Evolutionary conservation across 768 basidiomycete species (phyloP).

Genomic region (Lactarius hatsudake): DNA sequence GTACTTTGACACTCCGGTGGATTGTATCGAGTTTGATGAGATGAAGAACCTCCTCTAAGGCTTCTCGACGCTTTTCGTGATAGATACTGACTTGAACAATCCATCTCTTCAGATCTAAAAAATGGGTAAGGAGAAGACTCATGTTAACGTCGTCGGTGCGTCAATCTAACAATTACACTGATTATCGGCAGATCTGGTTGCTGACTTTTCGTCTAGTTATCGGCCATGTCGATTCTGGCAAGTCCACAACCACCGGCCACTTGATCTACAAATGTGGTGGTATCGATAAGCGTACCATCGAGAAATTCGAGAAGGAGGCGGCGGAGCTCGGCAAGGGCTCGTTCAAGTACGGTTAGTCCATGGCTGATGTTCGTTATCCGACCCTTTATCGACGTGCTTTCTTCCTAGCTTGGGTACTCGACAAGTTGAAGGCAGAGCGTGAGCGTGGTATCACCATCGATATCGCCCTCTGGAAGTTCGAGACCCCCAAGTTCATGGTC

Average conservation of each 20-base stretch:
- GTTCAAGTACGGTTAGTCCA: slow-evolving; percentile 86
- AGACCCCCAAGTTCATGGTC: slow-evolving; percentile 95
- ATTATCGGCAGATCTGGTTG: slow-evolving; percentile 29
- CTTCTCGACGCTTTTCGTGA: not conserved
- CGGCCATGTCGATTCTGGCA: slow-evolving; percentile 99
- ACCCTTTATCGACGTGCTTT: slow-evolving; percentile 30
- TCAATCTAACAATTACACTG: slow-evolving; percentile 31
- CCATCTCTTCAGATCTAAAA: slow-evolving; percentile 48
- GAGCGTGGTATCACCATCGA: slow-evolving; percentile 99
- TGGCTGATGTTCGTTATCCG: slow-evolving; percentile 8
- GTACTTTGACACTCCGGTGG: slow-evolving; percentile 18
- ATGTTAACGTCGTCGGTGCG: slow-evolving; percentile 97
- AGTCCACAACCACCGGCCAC: slow-evolving; percentile 99
- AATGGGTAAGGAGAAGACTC: slow-evolving; percentile 96
- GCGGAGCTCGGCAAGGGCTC: slow-evolving; percentile 99
- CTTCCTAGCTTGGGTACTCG: slow-evolving; percentile 91
- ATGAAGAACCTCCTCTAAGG: slow-evolving; percentile 17
- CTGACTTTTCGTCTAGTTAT: slow-evolving; percentile 61
- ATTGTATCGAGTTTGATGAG: slow-evolving; percentile 20
- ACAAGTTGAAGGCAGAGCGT: slow-evolving; percentile 99
- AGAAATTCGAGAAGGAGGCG: slow-evolving; percentile 99
- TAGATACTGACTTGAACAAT: slow-evolving; percentile 16
- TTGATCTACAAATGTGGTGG: slow-evolving; percentile 99
- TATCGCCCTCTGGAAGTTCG: slow-evolving; percentile 99
- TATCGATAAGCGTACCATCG: slow-evolving; percentile 99